Evolutionary conservation across 805 yeast species (phyloP).

Genomic region (Kazachstania bromeliacearum): DNA sequence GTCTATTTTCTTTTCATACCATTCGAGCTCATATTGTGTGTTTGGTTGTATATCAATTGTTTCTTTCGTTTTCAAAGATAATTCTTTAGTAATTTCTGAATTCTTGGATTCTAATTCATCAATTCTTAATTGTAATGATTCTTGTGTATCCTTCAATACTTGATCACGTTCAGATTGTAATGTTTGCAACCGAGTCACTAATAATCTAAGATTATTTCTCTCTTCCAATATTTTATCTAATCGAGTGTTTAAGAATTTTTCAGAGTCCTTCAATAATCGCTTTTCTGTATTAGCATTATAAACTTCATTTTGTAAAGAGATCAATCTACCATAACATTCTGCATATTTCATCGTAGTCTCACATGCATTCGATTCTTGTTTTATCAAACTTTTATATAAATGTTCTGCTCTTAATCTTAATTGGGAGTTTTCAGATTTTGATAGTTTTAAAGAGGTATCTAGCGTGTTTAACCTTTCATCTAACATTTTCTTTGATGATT

Average conservation of each 20-base stretch:
- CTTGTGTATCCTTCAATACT: slow-evolving; percentile 40
- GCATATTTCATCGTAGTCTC: not conserved
- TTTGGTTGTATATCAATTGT: not conserved
- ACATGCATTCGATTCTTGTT: slow-evolving; percentile 36
- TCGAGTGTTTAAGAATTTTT: slow-evolving; percentile 43
- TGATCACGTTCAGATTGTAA: slow-evolving; percentile 52
- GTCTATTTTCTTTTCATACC: slow-evolving; percentile 54
- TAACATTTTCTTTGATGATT: slow-evolving; percentile 44
- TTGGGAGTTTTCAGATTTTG: slow-evolving; percentile 39
- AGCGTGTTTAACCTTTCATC: slow-evolving; percentile 41
- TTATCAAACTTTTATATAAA: slow-evolving; percentile 35
- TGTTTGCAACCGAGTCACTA: slow-evolving; percentile 52
- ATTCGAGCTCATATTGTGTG: slow-evolving; percentile 28
- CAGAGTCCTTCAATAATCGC: slow-evolving; percentile 39
- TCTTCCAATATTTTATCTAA: slow-evolving; percentile 47
- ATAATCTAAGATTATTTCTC: slow-evolving; percentile 45
- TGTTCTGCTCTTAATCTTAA: slow-evolving; percentile 32
- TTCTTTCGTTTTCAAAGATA: not conserved
- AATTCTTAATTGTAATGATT: slow-evolving; percentile 40
- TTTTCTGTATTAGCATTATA: slow-evolving; percentile 45
- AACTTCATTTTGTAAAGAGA: not conserved
- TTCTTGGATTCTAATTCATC: slow-evolving; percentile 34
- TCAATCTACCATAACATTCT: not conserved
- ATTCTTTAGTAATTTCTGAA: slow-evolving; percentile 25
- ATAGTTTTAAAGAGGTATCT: slow-evolving; percentile 32